Evolutionary conservation across 352 stramenopile genomes (phyloP).

Genomic region (Pythium aquatile): DNA sequence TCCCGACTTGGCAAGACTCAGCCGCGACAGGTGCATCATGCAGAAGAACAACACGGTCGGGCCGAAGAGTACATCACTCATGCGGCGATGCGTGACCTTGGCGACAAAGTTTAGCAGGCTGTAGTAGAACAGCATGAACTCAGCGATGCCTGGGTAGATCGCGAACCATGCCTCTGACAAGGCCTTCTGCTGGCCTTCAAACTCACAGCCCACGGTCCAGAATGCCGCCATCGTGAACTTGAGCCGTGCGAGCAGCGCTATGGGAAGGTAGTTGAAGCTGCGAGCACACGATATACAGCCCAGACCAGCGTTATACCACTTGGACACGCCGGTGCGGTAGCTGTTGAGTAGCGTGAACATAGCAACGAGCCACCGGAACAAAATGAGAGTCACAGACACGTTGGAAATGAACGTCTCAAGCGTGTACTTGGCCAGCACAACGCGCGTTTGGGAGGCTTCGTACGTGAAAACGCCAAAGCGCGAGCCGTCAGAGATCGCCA

Average conservation of each 20-base stretch:
- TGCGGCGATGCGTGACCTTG: slow-evolving; percentile 17
- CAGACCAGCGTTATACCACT: slow-evolving; percentile 18
- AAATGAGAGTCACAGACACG: slow-evolving; percentile 29
- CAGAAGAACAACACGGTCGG: slow-evolving; percentile 27
- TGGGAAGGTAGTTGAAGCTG: slow-evolving; percentile 23
- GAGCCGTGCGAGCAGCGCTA: slow-evolving; percentile 24
- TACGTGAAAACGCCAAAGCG: slow-evolving; percentile 29
- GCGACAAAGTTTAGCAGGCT: slow-evolving; percentile 26
- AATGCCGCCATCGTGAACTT: slow-evolving; percentile 30
- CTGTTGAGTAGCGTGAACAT: slow-evolving; percentile 35
- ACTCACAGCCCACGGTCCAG: slow-evolving; percentile 23
- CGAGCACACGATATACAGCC: slow-evolving; percentile 17
- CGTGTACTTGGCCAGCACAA: slow-evolving; percentile 18
- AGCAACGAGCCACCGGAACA: slow-evolving; percentile 33
- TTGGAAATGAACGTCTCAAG: slow-evolving; percentile 44
- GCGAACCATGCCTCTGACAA: slow-evolving; percentile 31
- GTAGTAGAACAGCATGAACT: slow-evolving; percentile 31
- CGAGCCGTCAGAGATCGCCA: slow-evolving; percentile 22
- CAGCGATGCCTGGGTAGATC: slow-evolving; percentile 34
- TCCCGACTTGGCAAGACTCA: not conserved
- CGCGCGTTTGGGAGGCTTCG: slow-evolving; percentile 1
- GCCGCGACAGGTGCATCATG: slow-evolving; percentile 18
- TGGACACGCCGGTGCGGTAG: slow-evolving; percentile 5
- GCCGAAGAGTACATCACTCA: slow-evolving; percentile 31
- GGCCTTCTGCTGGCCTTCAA: slow-evolving; percentile 27